Evolutionary conservation across 371 early-diverging fungal species (phyloP), one percentile per base, ranked within the genome.

Genomic region (Mortierella sp.): DNA sequence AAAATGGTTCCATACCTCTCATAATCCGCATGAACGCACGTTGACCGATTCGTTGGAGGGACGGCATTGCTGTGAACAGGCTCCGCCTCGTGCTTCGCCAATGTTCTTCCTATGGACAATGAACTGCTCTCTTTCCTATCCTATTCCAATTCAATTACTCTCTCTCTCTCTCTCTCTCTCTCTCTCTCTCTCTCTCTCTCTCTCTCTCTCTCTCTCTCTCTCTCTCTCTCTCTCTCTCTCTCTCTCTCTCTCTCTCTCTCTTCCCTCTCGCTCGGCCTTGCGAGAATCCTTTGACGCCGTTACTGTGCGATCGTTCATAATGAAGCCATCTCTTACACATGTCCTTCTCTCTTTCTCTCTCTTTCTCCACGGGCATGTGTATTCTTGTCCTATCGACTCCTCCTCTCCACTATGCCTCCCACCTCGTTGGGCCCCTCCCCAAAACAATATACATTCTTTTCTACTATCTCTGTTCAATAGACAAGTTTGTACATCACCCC

Each of bases 401-500:
- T 9, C 37, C 3, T 37, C 37, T 37, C 37, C 9, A 5, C 9
- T 37, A 37, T 37, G 9, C 9, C 9, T 37, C 37, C n/a, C 9
- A 14, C 14, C 21, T 14, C 30, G 26, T n/a, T 28, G 5, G 23
- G 30, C 7, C 18, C 26, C 30, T 15, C 26, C 55, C n/a, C n/a
- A n/a, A n/a, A n/a, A 19, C 18, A 23, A n/a, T 30, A 14, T 19
- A 30, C 59, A 21, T 12, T 61, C 7, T 50, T 46, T 55, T 15
- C 30, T 21, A 28, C n/a, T 30, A 23, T 7, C 23, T 15, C 30
- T 62, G 7, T 19, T n/a, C 11, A 61, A 59, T 81, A 82, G 82
- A 82, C 75, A 82, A 80, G 51, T 82, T 82, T 65, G 58, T 72
- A 14, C 64, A 80, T 61, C 82, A 82, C 60, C 82, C 82, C 4